Percentiles rank a stretch among this genome's conserved stretches.
Conservation (phyloP, 148 eudicot species). For the Persicaria tinctoria region DNA sequence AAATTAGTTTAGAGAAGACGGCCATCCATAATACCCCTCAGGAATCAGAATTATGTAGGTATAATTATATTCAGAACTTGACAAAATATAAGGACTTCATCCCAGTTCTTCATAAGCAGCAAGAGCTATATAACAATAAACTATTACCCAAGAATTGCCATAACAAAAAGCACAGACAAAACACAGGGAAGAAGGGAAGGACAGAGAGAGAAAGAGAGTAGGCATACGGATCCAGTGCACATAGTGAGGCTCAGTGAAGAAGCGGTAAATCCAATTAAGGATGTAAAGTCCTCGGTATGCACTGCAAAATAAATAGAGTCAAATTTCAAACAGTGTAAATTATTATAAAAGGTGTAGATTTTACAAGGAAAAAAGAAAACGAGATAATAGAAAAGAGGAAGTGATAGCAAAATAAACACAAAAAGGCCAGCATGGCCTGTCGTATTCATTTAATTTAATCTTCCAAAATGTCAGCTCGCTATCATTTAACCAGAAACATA, state of each 20-base stretch:
- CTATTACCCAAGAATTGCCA: background rate
- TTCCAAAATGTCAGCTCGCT: background rate
- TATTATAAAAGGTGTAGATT: background rate
- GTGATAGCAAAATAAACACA: background rate
- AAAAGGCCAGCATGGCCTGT: background rate
- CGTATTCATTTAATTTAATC: background rate
- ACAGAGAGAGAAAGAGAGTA: slow-evolving; percentile 20
- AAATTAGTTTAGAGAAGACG: background rate
- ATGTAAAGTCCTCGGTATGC: slow-evolving; percentile 86
- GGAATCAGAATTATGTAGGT: background rate
- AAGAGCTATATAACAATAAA: background rate
- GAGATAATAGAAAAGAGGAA: background rate
- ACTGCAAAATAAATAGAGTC: slow-evolving; percentile 36
- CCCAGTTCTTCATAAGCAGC: background rate
- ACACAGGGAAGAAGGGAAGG: background rate
- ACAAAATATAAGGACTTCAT: background rate
- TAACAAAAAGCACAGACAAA: background rate
- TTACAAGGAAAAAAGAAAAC: background rate
- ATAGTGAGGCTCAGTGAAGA: slow-evolving; percentile 92
- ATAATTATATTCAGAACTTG: background rate
- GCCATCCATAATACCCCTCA: background rate
- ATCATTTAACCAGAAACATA: background rate
- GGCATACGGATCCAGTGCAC: slow-evolving; percentile 88
- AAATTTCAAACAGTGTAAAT: background rate
- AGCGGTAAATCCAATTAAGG: slow-evolving; percentile 91